phyloP scores from a whole-genome alignment of 2,329 filamentous ascomycete genomes.

The Claviceps sp. region DNA sequence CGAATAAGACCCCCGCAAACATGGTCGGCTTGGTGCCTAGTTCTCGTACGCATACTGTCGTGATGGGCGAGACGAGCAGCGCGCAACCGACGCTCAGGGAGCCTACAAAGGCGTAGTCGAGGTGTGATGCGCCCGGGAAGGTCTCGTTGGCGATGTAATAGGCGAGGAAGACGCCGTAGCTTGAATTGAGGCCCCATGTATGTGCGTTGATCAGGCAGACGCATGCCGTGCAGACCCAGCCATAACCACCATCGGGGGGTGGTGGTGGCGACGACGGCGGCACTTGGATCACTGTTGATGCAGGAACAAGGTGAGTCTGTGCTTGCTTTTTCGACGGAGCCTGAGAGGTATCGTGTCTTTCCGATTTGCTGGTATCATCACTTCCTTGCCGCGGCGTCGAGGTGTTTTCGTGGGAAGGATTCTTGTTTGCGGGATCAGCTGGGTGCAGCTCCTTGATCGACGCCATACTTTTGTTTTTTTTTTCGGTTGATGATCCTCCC shows the following conservation, averaged over 20 bases:
- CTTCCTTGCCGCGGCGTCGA: not conserved
- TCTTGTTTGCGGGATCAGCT: not conserved
- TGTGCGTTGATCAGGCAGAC: constrained; percentile 47
- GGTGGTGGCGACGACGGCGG: constrained; percentile 15
- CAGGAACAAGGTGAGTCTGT: not conserved
- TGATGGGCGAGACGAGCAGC: constrained; percentile 54
- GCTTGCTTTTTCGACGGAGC: not conserved
- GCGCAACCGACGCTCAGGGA: constrained; percentile 28
- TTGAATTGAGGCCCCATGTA: constrained; percentile 59
- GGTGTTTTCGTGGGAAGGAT: not conserved
- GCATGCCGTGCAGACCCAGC: constrained; percentile 28
- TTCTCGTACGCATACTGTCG: constrained; percentile 44
- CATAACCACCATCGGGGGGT: constrained; percentile 48
- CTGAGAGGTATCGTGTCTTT: not conserved
- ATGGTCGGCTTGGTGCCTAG: constrained; percentile 53
- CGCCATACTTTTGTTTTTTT: not conserved
- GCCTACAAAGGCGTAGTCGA: constrained; percentile 69
- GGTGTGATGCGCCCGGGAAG: constrained; percentile 48
- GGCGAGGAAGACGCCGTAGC: constrained; percentile 38
- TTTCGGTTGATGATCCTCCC: not conserved
- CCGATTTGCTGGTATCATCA: not conserved
- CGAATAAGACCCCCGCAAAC: constrained; percentile 49
- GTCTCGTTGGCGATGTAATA: constrained; percentile 42
- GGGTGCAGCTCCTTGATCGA: not conserved
- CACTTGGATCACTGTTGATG: not conserved